Evolutionary conservation across 78 protist species (phyloP).

Genomic region (slime mould (Dictyostelium discoideum)): dicty_2.7 NC_007091.3:1829501-1830000

Average conservation of each 20-base stretch:
- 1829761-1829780: constrained; percentile 37
- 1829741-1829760: constrained; percentile 83
- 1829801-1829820: constrained; percentile 46
- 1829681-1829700: constrained; percentile 85
- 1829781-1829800: constrained; percentile 59
- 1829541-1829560: constrained; percentile 67
- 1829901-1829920: constrained; percentile 74
- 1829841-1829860: constrained; percentile 29
- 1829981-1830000: constrained; percentile 79
- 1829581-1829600: constrained; percentile 62
- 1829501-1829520: constrained; percentile 82
- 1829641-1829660: constrained; percentile 69
- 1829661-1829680: constrained; percentile 54
- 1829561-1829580: constrained; percentile 78
- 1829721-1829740: constrained; percentile 51
- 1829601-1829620: constrained; percentile 77
- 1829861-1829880: constrained; percentile 53
- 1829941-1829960: constrained; percentile 39
- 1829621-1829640: constrained; percentile 81
- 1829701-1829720: constrained; percentile 52
- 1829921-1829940: constrained; percentile 62
- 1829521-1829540: constrained; percentile 87
- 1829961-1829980: constrained; percentile 85
- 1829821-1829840: constrained; percentile 62
- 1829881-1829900: constrained; percentile 32